These are phyloP conservation scores for Aquilaria malaccensis DNA, from an alignment of 345 rosid genomes.

Conservation along the genomic window DNA sequence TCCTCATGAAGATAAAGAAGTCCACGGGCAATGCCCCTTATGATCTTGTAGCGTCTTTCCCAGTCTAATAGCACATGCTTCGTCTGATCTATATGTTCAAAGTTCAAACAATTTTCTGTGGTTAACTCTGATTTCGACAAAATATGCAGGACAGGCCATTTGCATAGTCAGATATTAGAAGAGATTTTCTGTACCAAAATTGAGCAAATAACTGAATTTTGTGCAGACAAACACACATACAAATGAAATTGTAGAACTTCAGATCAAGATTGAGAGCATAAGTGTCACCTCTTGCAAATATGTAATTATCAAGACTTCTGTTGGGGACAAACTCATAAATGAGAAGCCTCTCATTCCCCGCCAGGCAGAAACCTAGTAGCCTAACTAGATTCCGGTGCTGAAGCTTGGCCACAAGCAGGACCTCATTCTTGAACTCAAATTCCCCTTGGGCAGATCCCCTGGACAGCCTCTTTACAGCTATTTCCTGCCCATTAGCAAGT, in stretches of 20 bases:
- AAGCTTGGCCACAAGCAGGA: slow-evolving; percentile 27
- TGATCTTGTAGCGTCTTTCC: slow-evolving; percentile 29
- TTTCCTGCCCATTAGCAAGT: slow-evolving; percentile 15
- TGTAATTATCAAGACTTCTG: slow-evolving; percentile 28
- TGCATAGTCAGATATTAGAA: too few relatives aligned
- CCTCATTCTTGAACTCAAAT: slow-evolving; percentile 33
- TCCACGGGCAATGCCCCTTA: slow-evolving; percentile 37
- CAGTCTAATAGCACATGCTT: slow-evolving; percentile 16
- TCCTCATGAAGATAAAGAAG: slow-evolving; percentile 43
- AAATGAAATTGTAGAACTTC: too few relatives aligned
- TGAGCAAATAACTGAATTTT: too few relatives aligned
- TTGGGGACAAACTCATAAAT: slow-evolving; percentile 36
- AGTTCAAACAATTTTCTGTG: slow-evolving; percentile 25
- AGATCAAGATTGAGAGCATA: not conserved
- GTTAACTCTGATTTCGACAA: slow-evolving; percentile 28
- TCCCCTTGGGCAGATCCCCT: slow-evolving; percentile 32
- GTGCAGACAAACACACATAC: too few relatives aligned
- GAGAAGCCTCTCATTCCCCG: slow-evolving; percentile 31
- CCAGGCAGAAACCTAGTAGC: slow-evolving; percentile 32
- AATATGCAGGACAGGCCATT: slow-evolving; percentile 36
- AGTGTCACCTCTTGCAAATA: slow-evolving; percentile 10
- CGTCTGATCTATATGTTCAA: slow-evolving; percentile 12
- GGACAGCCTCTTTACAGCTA: slow-evolving; percentile 32
- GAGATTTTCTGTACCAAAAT: too few relatives aligned
- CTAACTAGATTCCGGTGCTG: slow-evolving; percentile 34